Evolutionary conservation across 164 flowering plant species (phyloP).

Genomic region (Aristolochia contorta): DNA sequence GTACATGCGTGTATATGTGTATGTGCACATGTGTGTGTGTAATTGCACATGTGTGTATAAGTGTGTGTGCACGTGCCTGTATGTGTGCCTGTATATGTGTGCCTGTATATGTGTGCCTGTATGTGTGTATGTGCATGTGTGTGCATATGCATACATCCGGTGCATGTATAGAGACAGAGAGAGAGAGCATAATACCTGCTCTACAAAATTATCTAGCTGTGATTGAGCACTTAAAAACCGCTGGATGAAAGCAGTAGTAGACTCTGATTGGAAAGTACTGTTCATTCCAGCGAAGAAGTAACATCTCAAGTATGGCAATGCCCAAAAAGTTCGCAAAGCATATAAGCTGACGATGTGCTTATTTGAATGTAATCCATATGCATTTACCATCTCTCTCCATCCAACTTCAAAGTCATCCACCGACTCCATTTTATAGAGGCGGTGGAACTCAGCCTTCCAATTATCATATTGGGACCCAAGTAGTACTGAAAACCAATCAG

Average conservation of each 20-base stretch:
- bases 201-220: constrained; percentile 41
- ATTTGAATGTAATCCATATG: constrained; percentile 56
- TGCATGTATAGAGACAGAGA: not conserved
- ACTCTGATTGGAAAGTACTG: constrained; percentile 39
- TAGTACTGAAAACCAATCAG: constrained; percentile 63
- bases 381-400: constrained; percentile 63
- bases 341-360: constrained; percentile 56
- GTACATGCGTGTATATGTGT: too few species aligned
- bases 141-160: too few species aligned
- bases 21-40: too few species aligned
- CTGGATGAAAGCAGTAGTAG: constrained; percentile 51
- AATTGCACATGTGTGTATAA: too few species aligned
- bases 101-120: too few species aligned
- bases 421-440: constrained; percentile 45
- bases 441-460: constrained; percentile 68
- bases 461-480: constrained; percentile 62
- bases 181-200: constrained; percentile 30
- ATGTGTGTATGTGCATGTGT: too few species aligned
- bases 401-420: constrained; percentile 62
- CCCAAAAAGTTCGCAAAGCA: constrained; percentile 64
- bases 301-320: constrained; percentile 51
- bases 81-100: too few species aligned
- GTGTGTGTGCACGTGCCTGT: too few species aligned
- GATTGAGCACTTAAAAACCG: constrained; percentile 59
- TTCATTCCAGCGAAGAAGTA: constrained; percentile 74